Evolutionary conservation across 441 rosid genomes (phyloP).

Genomic region (Dalechampia spathulata): DNA sequence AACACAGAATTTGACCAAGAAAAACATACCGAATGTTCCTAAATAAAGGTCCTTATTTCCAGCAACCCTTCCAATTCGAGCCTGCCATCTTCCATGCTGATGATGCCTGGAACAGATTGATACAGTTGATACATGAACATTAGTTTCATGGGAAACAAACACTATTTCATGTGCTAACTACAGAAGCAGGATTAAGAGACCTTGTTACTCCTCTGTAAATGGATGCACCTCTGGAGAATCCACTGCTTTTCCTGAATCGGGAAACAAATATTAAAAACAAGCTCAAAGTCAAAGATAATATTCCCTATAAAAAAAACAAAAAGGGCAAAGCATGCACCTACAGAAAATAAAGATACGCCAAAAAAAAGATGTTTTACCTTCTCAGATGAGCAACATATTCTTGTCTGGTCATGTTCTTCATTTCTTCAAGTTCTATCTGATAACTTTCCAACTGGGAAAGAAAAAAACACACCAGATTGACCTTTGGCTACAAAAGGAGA

Average conservation of each 20-base stretch:
- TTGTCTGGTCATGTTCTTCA: conserved; percentile 89
- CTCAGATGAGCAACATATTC: conserved; percentile 94
- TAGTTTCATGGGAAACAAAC: not conserved
- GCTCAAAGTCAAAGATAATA: not conserved
- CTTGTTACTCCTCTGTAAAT: conserved; percentile 98
- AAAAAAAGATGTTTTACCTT: conserved; percentile 34
- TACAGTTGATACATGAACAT: not conserved
- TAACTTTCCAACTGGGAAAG: conserved; percentile 58
- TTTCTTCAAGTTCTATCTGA: conserved; percentile 60
- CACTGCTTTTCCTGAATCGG: conserved; percentile 90
- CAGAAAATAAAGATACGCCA: not conserved
- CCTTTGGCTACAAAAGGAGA: conserved; percentile 9
- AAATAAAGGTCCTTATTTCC: conserved; percentile 98
- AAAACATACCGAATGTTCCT: conserved; percentile 85
- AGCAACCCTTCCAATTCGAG: conserved; percentile 93
- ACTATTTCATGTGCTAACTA: not conserved
- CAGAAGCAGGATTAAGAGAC: conserved; percentile 22
- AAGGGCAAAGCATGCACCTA: conserved; percentile 3
- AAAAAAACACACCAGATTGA: not conserved
- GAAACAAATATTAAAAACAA: no score
- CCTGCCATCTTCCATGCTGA: conserved; percentile 99
- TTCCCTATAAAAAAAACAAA: not conserved
- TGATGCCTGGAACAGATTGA: conserved; percentile 53
- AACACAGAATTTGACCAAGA: not conserved
- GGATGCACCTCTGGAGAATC: conserved; percentile 97